These are phyloP conservation scores for Pythium apleroticum DNA, from an alignment of 352 stramenopile genomes.

Conservation along the genomic window DNA sequence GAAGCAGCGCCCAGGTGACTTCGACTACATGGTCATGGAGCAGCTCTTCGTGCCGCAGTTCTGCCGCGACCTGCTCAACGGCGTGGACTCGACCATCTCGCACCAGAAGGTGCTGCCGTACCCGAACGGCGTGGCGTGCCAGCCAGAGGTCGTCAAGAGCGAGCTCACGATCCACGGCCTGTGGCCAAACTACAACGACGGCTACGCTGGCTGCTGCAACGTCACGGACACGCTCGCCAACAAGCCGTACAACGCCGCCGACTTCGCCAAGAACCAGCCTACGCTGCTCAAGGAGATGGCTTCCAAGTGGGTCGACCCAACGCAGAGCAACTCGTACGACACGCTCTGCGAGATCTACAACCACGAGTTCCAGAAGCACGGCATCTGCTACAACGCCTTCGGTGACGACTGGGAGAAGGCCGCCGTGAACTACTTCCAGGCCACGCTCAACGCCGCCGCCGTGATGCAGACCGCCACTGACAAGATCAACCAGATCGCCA, in stretches of 20 bases:
- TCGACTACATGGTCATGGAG: constrained; percentile 76
- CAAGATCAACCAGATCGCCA: constrained; percentile 63
- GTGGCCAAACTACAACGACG: constrained; percentile 78
- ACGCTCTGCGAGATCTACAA: constrained; percentile 80
- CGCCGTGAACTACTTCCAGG: constrained; percentile 64
- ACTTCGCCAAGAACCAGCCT: constrained; percentile 47
- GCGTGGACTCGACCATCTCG: constrained; percentile 73
- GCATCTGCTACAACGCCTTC: constrained; percentile 65
- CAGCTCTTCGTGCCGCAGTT: constrained; percentile 81
- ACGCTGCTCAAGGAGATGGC: constrained; percentile 55
- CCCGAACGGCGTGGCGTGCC: constrained; percentile 53
- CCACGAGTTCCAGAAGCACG: constrained; percentile 86
- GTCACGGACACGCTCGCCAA: constrained; percentile 55
- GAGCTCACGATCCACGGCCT: constrained; percentile 76
- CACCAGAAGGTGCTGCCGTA: constrained; percentile 78
- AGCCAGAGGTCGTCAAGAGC: constrained; percentile 38
- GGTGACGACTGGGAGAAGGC: constrained; percentile 48
- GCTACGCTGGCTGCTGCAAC: constrained; percentile 74
- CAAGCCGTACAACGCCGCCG: constrained; percentile 50
- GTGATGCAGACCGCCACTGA: constrained; percentile 35
- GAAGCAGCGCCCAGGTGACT: constrained; percentile 63
- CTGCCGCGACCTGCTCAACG: constrained; percentile 70
- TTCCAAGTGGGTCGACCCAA: constrained; percentile 65
- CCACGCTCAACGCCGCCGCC: constrained; percentile 53
- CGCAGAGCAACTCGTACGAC: constrained; percentile 49